A percentile compares a stretch with the other conserved stretches of the same genome.
These are phyloP conservation scores for Candida pseudocylindracea DNA, from an alignment of 1,139 yeast genomes.

Conservation along the genomic window DNA sequence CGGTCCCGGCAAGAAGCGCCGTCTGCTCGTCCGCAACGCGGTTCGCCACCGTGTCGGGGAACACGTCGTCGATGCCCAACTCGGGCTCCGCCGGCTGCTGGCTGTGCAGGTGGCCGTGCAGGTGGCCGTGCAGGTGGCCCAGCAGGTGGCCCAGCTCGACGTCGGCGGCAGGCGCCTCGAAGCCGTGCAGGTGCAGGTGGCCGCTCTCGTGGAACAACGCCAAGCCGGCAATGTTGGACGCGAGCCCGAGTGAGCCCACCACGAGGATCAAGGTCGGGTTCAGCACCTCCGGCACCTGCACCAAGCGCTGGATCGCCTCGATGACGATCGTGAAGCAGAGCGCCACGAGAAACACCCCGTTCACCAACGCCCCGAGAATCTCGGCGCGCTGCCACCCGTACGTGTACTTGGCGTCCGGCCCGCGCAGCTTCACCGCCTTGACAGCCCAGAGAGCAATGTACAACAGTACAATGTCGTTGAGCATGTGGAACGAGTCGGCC, in stretches of 20 bases:
- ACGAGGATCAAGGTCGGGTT: constrained; percentile 62
- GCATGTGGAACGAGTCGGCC: constrained; percentile 96
- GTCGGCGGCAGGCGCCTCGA: background rate
- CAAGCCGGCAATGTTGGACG: constrained; percentile 67
- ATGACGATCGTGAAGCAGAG: constrained; percentile 79
- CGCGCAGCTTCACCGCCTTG: constrained; percentile 57
- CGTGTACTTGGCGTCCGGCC: constrained; percentile 75
- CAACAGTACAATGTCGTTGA: constrained; percentile 80
- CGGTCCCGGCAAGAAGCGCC: constrained; percentile 8
- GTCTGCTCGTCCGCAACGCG: constrained; percentile 10
- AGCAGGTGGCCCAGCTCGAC: constrained; percentile 1
- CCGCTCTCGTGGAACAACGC: constrained; percentile 85
- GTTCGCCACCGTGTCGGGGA: constrained; percentile 18
- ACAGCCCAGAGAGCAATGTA: constrained; percentile 95
- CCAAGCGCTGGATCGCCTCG: constrained; percentile 79
- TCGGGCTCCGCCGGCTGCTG: constrained; percentile 4
- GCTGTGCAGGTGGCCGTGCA: constrained; percentile 5
- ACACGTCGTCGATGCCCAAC: constrained; percentile 11
- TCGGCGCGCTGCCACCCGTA: constrained; percentile 97
- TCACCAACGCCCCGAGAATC: constrained; percentile 79
- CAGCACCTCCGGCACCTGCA: constrained; percentile 56
- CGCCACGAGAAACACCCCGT: constrained; percentile 83
- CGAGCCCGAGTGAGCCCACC: constrained; percentile 69
- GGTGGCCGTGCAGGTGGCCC: constrained; percentile 5
- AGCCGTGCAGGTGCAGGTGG: constrained; percentile 29